Evolutionary conservation across 768 basidiomycete species (phyloP).

Genomic region (Tricholoma flavovirens): DNA sequence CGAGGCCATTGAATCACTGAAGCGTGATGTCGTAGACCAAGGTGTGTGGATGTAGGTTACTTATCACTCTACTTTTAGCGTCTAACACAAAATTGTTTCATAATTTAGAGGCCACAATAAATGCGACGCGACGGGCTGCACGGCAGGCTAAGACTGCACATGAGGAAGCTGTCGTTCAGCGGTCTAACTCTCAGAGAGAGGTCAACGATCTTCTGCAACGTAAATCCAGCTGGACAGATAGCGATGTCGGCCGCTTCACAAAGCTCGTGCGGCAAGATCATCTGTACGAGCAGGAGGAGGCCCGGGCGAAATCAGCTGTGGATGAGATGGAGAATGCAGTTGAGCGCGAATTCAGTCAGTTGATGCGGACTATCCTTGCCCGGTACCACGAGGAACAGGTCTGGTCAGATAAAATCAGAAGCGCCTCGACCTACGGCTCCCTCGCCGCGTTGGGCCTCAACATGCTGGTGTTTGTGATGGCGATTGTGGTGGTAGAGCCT

Average conservation of each 20-base stretch:
- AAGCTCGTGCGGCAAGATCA: conserved; percentile 89
- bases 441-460: conserved; percentile 84
- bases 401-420: conserved; percentile 98
- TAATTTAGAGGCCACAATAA: conserved; percentile 65
- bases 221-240: conserved; percentile 88
- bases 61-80: conserved; percentile 7
- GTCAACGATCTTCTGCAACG: conserved; percentile 94
- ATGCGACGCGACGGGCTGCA: conserved; percentile 59
- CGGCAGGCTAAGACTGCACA: conserved; percentile 69
- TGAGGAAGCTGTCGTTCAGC: conserved; percentile 70
- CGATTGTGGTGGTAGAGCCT: conserved; percentile 89
- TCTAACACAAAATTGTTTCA: background rate
- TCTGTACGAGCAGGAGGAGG: conserved; percentile 74
- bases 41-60: conserved; percentile 40
- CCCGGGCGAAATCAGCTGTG: conserved; percentile 59
- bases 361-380: conserved; percentile 84
- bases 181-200: conserved; percentile 87
- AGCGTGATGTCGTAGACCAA: conserved; percentile 69
- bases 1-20: conserved; percentile 79
- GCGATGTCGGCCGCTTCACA: conserved; percentile 85
- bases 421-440: conserved; percentile 89
- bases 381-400: conserved; percentile 98
- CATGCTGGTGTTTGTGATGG: conserved; percentile 82
- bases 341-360: conserved; percentile 80
- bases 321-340: conserved; percentile 70